Evolutionary conservation across 306 rosid species (phyloP).

Genomic region (Delonix regia): DNA sequence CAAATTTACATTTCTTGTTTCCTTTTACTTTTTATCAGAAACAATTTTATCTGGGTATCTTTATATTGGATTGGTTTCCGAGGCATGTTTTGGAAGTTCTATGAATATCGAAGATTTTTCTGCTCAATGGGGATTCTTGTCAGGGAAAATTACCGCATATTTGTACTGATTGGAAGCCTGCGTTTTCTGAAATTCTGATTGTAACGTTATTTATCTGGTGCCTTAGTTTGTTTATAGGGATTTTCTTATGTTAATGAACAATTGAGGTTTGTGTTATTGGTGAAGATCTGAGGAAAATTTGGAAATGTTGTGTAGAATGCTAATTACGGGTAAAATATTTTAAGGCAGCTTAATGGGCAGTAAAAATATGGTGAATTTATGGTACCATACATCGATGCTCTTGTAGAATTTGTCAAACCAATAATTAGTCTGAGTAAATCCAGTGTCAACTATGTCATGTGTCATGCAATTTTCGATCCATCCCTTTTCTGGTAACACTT

Average conservation of each 20-base stretch:
- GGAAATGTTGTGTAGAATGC: neutral
- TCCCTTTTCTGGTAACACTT: neutral
- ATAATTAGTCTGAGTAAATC: neutral
- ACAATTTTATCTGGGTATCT: neutral
- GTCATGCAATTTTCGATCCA: neutral
- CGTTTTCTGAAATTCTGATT: neutral
- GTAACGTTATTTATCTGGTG: neutral
- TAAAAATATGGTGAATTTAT: constrained; percentile 15
- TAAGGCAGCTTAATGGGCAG: constrained; percentile 25
- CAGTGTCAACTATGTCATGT: neutral
- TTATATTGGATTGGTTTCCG: neutral
- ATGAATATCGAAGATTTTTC: neutral
- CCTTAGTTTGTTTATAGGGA: neutral
- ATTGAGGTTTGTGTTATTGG: neutral
- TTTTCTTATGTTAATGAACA: neutral
- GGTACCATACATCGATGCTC: neutral
- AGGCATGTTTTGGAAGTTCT: neutral
- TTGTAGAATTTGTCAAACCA: neutral
- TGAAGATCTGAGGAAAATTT: constrained; percentile 31
- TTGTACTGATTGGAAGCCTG: neutral
- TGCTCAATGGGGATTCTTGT: neutral
- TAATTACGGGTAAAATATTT: neutral
- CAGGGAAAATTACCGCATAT: neutral
- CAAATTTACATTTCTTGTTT: neutral
- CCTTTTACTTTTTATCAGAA: neutral